Conservation (phyloP, 202 grass and related monocot species). For the Panicum virgatum region DNA sequence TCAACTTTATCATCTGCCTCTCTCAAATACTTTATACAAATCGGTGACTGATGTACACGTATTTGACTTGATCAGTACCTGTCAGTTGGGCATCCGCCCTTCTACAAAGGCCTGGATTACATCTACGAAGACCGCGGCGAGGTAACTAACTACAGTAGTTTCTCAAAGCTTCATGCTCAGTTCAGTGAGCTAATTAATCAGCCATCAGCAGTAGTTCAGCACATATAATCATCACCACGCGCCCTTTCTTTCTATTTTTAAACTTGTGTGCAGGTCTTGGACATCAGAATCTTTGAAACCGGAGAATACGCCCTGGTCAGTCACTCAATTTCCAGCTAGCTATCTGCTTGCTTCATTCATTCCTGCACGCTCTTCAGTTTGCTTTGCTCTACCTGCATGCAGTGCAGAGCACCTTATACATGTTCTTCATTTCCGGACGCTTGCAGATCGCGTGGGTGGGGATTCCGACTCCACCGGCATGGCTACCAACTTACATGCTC, state of each 20-base stretch:
- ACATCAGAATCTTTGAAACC: conserved; percentile 77
- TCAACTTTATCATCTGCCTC: not conserved
- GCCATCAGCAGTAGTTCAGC: not conserved
- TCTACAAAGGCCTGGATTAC: conserved; percentile 84
- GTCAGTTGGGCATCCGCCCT: conserved; percentile 82
- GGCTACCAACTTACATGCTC: conserved; percentile 95
- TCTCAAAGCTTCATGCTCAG: not conserved
- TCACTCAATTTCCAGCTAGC: not conserved
- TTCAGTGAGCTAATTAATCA: not conserved
- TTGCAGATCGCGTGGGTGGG: conserved; percentile 87
- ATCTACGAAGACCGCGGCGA: conserved; percentile 93
- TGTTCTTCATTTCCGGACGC: not conserved
- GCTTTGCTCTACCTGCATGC: not conserved
- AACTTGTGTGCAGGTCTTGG: conserved; percentile 61
- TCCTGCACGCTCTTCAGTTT: not conserved
- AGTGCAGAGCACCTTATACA: no score
- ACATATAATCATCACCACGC: no score
- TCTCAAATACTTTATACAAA: not conserved
- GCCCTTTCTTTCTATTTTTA: not conserved
- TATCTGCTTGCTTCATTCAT: not conserved
- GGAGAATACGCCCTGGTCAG: conserved; percentile 85
- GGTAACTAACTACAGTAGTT: conserved; percentile 17
- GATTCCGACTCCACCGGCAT: conserved; percentile 89
- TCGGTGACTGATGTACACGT: not conserved
- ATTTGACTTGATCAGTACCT: conserved; percentile 62